A percentile compares a stretch with the other conserved stretches of the same genome.
These are phyloP conservation scores for Mycena filopes DNA, from an alignment of 768 basidiomycete species.

Conservation along the genomic window DNA sequence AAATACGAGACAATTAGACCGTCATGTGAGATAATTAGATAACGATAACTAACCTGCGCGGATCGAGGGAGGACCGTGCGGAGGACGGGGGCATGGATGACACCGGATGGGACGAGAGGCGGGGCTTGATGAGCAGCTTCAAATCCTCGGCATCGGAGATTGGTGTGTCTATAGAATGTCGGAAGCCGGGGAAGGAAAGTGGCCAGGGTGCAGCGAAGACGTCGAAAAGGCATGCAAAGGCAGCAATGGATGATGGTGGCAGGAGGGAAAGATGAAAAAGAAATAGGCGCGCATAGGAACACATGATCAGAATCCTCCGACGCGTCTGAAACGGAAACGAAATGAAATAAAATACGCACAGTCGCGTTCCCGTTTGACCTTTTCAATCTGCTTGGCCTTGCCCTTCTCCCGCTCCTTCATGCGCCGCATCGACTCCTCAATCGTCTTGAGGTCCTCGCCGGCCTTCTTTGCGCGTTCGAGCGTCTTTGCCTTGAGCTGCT, in stretches of 20 bases:
- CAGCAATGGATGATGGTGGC: not conserved
- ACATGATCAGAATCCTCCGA: constrained; percentile 31
- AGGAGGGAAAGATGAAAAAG: not conserved
- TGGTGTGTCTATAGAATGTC: constrained; percentile 52
- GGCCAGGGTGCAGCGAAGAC: not conserved
- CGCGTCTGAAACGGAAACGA: not conserved
- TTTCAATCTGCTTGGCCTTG: constrained; percentile 76
- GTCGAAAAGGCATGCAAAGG: constrained; percentile 21
- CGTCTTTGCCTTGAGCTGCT: constrained; percentile 60
- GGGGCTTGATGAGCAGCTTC: constrained; percentile 56
- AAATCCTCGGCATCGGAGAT: constrained; percentile 61
- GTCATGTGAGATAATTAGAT: constrained; percentile 13
- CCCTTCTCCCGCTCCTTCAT: constrained; percentile 83
- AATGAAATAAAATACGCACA: constrained; percentile 55
- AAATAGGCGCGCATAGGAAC: constrained; percentile 25
- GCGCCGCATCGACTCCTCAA: constrained; percentile 80
- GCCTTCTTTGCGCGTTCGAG: constrained; percentile 79
- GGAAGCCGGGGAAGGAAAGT: not conserved
- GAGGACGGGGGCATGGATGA: constrained; percentile 59
- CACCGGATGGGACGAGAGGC: constrained; percentile 57
- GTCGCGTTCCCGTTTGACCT: constrained; percentile 77
- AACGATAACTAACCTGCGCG: constrained; percentile 62
- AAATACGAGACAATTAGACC: constrained; percentile 17
- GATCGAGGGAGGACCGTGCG: constrained; percentile 66
- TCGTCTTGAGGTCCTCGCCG: constrained; percentile 74